Base-by-base conservation (phyloP, 2,329 filamentous ascomycete species). In the Sporothrix protearum region DNA sequence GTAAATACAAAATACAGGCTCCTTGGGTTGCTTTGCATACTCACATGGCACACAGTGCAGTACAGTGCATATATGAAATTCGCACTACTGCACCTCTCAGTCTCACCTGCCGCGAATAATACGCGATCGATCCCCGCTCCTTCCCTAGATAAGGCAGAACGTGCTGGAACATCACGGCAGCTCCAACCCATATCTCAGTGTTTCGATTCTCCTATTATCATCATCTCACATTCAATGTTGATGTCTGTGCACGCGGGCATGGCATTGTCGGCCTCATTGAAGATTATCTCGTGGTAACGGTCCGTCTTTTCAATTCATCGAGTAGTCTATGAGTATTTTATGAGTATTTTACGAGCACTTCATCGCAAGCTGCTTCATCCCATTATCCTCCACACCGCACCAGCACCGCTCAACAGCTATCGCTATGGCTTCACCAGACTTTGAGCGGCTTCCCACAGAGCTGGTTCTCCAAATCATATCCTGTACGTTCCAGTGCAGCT, bases 381-480 rank as follows among this genome's bases (percentile, higher is more conserved):
- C 36, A 25, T 63, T 10, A 28, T 9, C 45, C 4, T 28, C 12
- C 7, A 57, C 53, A 30, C 1, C 28, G 4, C 53, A 19, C 28
- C 14, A 16, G 28, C 28, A 16, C 53, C 16, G 5, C 28, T 57
- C 25, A 19, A 36, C 28, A 55, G 66, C 42, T 6, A 16, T 12
- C 36, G 76, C 76, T 76, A 77, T 76, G 72, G 73, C 57, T 49
- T 71, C 68, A 22, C 72, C 73, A 39, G 74, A 36, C 45, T 74
- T 88, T 78, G 83, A 88, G 74, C 82, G 82, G 75, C 84, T 91
- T 75, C 89, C 89, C 33, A 83, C 87, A 79, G 89, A 91, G 81
- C 85, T 91, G 73, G 77, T 89, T 71, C 82, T 88, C 70, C 85
- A 89, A 75, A 86, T 91, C 74, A 79, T 89, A 73, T 83, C 84